A percentile compares a stretch with the other conserved stretches of the same genome.
These are phyloP conservation scores for Saksenaea oblongispora DNA, from an alignment of 371 early-diverging fungal species.

Conservation along the genomic window DNA sequence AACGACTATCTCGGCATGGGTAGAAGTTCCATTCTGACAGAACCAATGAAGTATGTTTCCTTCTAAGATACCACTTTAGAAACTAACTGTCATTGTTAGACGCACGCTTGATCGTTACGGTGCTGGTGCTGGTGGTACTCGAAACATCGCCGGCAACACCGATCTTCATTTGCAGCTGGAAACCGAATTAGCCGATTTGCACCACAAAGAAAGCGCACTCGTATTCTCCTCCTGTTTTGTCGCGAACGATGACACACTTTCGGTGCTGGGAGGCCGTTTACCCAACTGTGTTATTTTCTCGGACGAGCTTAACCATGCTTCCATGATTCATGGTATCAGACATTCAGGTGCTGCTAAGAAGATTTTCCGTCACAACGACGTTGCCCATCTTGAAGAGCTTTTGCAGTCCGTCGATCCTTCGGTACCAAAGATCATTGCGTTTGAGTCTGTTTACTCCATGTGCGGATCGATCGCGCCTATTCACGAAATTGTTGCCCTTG, in stretches of 20 bases:
- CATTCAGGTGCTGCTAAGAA: slow-evolving; percentile 82
- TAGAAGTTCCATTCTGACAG: slow-evolving; percentile 75
- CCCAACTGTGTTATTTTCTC: slow-evolving; percentile 89
- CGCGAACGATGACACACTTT: slow-evolving; percentile 92
- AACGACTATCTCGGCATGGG: slow-evolving; percentile 95
- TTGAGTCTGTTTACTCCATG: slow-evolving; percentile 96
- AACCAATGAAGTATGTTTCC: slow-evolving; percentile 74
- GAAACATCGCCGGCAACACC: slow-evolving; percentile 95
- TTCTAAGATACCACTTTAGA: neutral
- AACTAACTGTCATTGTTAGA: slow-evolving; percentile 21
- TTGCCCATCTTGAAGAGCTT: slow-evolving; percentile 80
- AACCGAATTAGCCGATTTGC: slow-evolving; percentile 80
- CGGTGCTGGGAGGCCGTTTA: slow-evolving; percentile 81
- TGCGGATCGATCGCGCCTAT: slow-evolving; percentile 91
- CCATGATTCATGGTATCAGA: slow-evolving; percentile 96
- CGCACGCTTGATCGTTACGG: slow-evolving; percentile 84
- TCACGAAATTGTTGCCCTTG: slow-evolving; percentile 82
- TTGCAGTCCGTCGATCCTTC: slow-evolving; percentile 70
- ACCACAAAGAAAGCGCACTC: slow-evolving; percentile 84
- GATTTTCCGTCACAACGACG: slow-evolving; percentile 90
- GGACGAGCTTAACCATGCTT: slow-evolving; percentile 91
- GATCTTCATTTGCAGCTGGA: slow-evolving; percentile 88
- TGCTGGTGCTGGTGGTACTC: slow-evolving; percentile 96
- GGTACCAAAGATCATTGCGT: slow-evolving; percentile 90
- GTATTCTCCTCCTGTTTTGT: slow-evolving; percentile 96